Evolutionary conservation across 345 rosid species (phyloP).

Genomic region (Pseudoturritis turrita): DNA sequence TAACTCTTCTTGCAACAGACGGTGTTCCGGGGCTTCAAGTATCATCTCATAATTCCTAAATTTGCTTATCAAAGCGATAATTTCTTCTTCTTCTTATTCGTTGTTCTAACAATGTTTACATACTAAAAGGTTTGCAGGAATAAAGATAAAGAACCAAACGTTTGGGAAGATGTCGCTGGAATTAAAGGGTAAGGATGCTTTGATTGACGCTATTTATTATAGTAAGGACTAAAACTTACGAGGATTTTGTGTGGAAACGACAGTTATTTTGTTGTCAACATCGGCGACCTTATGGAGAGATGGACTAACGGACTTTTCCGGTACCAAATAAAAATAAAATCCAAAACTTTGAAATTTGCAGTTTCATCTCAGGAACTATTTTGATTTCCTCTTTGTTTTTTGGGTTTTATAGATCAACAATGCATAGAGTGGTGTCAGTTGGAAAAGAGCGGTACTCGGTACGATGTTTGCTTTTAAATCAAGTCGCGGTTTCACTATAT

Average conservation of each 20-base stretch:
- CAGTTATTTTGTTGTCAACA: conserved; percentile 73
- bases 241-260: conserved; percentile 1
- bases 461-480: background rate
- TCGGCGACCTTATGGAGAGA: conserved; percentile 85
- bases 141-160: conserved; percentile 44
- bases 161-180: conserved; percentile 69
- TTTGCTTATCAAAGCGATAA: background rate
- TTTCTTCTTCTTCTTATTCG: background rate
- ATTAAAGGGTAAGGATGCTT: conserved; percentile 46
- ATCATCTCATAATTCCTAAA: background rate
- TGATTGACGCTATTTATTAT: background rate
- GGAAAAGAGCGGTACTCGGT: conserved; percentile 84
- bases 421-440: conserved; percentile 73
- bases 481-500: background rate
- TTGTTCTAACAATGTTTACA: background rate
- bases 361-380: background rate
- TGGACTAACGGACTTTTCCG: conserved; percentile 83
- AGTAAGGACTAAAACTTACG: background rate
- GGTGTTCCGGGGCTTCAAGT: conserved; percentile 91
- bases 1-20: conserved; percentile 73
- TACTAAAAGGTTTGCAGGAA: conserved; percentile 62
- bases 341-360: background rate
- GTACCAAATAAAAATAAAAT: conserved; percentile 22
- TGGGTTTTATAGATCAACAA: conserved; percentile 51
- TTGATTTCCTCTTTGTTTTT: background rate